Evolutionary conservation across 2,329 filamentous ascomycete genomes (phyloP), one percentile per base, ranked within the genome.

Genomic region (Aureobasidium sp.): DNA sequence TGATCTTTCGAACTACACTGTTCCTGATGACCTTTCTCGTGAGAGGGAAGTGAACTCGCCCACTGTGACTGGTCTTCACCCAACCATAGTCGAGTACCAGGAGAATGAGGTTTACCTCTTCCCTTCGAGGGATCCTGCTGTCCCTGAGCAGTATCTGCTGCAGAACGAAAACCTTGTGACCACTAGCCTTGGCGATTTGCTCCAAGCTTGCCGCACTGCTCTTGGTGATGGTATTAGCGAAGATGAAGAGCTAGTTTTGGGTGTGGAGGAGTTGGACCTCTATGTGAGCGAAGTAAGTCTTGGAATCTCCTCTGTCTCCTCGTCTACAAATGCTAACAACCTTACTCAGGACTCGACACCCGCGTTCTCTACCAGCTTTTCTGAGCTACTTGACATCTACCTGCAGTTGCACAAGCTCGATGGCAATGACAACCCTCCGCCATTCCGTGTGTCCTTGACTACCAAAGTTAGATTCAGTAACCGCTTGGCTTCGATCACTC

Each of bases 361-460:
- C 68, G 71, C 78, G 51, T 73, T 76, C 66, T 73, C 78, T 67
- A 72, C 81, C 64, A 80, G 80, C 51, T 74, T 88, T 57, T 74
- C 79, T 48, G 78, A 85, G 61, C 75, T 89, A 48, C 72, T 88
- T 62, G 78, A 83, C 58, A 70, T 87, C 49, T 86, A 86, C 67
- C 72, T 85, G 62, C 76, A 78, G 16, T 74, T 89, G 49, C 79
- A 82, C 65, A 77, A 77, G 36, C 85, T 88, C 67, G 85, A 87
- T 68, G 82, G 79, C 29, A 71, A 77, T 44, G 73, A 78, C 58
- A 71, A 77, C 27, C 78, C 81, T 36, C 80, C 83, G 16, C 76
- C 87, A 21, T 83, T 84, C 66, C 67, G 66, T 36, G 74, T 88
- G 61, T 77, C 77, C 10, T 74, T 89, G 55, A 76, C 75, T 58